These are phyloP conservation scores for Debaryomyces fabryi DNA, from an alignment of 1,139 yeast genomes.

Conservation along the genomic window DNA sequence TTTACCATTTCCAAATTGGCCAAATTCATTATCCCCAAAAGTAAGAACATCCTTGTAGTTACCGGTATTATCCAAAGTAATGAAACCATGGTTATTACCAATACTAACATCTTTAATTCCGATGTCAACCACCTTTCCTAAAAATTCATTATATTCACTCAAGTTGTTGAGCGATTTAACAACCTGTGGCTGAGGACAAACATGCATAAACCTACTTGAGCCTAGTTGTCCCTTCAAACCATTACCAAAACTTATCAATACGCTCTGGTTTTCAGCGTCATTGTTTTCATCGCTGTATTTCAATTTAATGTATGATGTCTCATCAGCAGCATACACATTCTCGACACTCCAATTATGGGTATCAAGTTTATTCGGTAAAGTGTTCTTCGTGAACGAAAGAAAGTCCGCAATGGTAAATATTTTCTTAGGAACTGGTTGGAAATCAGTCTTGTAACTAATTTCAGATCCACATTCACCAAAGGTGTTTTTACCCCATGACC, in stretches of 20 bases:
- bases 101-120: slow-evolving; percentile 55
- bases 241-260: slow-evolving; percentile 71
- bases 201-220: slow-evolving; percentile 71
- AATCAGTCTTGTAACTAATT: slow-evolving; percentile 64
- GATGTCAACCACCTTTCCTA: slow-evolving; percentile 38
- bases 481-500: slow-evolving; percentile 84
- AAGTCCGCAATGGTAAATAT: slow-evolving; percentile 36
- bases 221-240: slow-evolving; percentile 92
- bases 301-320: slow-evolving; percentile 61
- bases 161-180: slow-evolving; percentile 54
- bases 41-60: slow-evolving; percentile 57
- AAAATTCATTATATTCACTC: slow-evolving; percentile 43
- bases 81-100: slow-evolving; percentile 69
- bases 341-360: slow-evolving; percentile 43
- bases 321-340: slow-evolving; percentile 67
- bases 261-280: slow-evolving; percentile 25
- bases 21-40: slow-evolving; percentile 84
- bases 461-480: slow-evolving; percentile 84
- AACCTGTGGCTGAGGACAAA: slow-evolving; percentile 66
- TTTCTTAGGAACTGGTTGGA: slow-evolving; percentile 67
- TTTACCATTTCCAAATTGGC: slow-evolving; percentile 87
- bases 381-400: slow-evolving; percentile 21
- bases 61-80: slow-evolving; percentile 55
- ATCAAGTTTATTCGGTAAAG: slow-evolving; percentile 35
- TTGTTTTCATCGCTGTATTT: slow-evolving; percentile 15